phyloP scores from a whole-genome alignment of 345 rosid genomes.

The Laguncularia racemosa region DNA sequence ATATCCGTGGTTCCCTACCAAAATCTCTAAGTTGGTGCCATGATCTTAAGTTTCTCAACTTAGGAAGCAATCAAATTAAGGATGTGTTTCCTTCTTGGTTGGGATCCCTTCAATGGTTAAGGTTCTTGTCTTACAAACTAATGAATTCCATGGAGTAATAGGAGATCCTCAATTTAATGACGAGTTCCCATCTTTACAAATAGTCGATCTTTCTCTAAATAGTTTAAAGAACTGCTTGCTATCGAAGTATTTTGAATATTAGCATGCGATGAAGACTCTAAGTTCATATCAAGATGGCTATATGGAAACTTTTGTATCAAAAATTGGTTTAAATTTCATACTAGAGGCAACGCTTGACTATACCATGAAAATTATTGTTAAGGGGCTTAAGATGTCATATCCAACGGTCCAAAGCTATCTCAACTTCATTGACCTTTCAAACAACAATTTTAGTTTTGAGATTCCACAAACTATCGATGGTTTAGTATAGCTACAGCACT shows the following conservation, averaged over 20 bases:
- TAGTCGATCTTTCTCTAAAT: background rate
- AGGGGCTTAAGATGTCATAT: slow-evolving; percentile 2
- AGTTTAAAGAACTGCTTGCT: background rate
- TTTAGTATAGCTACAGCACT: background rate
- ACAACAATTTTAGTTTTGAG: slow-evolving; percentile 2
- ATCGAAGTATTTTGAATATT: slow-evolving; percentile 1
- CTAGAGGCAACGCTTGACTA: background rate
- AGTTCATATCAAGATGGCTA: background rate
- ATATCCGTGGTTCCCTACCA: background rate
- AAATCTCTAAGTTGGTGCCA: background rate
- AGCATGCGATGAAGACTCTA: slow-evolving; percentile 3
- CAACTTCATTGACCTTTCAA: slow-evolving; percentile 1
- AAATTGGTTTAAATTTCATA: no score
- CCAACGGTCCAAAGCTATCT: background rate
- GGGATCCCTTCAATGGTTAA: background rate
- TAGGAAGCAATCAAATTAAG: slow-evolving; percentile 1
- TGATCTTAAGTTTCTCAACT: slow-evolving; percentile 6
- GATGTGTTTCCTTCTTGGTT: slow-evolving; percentile 8
- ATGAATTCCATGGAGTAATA: background rate
- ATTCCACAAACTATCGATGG: background rate
- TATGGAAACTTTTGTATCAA: no score
- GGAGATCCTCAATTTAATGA: background rate
- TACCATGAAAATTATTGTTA: slow-evolving; percentile 5
- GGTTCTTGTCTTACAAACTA: background rate
- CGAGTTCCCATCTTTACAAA: background rate